phyloP scores from a whole-genome alignment of 208 protist species.

The Crithidia bombi region DNA sequence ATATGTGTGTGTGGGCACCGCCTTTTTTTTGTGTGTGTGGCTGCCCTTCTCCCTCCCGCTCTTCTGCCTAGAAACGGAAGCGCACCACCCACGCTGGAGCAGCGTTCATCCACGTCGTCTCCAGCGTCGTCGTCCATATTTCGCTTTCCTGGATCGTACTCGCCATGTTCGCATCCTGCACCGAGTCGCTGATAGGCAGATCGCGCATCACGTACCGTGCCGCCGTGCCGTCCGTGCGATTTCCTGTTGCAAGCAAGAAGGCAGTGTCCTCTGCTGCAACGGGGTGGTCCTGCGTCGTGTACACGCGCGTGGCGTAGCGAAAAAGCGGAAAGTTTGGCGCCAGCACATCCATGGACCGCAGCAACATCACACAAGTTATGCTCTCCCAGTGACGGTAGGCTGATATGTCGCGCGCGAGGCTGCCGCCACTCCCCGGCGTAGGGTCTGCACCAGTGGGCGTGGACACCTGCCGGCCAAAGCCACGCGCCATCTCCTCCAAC shows the following conservation, averaged over 20 bases:
- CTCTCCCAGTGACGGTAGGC: slow-evolving; percentile 46
- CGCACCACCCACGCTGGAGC: slow-evolving; percentile 68
- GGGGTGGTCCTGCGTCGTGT: slow-evolving; percentile 21
- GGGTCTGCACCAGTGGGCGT: slow-evolving; percentile 1
- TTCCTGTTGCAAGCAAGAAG: slow-evolving; percentile 25
- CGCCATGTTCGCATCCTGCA: slow-evolving; percentile 1
- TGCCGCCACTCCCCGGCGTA: not conserved
- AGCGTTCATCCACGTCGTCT: slow-evolving; percentile 75
- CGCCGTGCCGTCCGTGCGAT: slow-evolving; percentile 19
- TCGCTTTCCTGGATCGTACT: slow-evolving; percentile 27
- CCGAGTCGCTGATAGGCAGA: not conserved
- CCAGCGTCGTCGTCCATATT: slow-evolving; percentile 35
- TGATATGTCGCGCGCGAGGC: not conserved
- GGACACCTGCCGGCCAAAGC: slow-evolving; percentile 4
- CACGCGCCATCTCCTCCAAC: slow-evolving; percentile 21
- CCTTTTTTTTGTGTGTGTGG: slow-evolving; percentile 5
- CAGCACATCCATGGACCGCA: slow-evolving; percentile 37
- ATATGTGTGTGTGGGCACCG: too few relatives aligned
- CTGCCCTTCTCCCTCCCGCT: slow-evolving; percentile 9
- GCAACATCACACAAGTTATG: slow-evolving; percentile 61
- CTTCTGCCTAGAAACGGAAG: slow-evolving; percentile 40
- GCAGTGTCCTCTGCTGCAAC: slow-evolving; percentile 26
- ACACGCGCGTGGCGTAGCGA: slow-evolving; percentile 43
- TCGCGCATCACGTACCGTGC: slow-evolving; percentile 22
- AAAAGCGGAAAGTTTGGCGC: slow-evolving; percentile 58